Evolutionary conservation across 257 asterid species (phyloP), one percentile per base, ranked within the genome.

Genomic region (Nemophila menziesii): DNA sequence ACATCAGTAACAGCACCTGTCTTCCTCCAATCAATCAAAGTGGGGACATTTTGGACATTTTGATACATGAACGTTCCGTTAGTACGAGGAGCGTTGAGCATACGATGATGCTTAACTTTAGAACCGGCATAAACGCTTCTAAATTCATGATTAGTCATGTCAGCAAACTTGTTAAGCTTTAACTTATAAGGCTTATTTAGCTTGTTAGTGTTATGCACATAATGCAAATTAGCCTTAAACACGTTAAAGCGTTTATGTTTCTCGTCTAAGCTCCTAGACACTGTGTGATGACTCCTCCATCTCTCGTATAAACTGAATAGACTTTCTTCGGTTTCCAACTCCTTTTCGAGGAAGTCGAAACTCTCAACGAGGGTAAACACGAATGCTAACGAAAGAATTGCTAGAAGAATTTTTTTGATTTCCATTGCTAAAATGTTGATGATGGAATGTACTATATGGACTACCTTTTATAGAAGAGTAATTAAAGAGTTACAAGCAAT

Each of bases 141-240:
- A 61, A 86, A 86, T 60, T 86, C 96, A 43, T 86, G 90, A 86
- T 59, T 82, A 1, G 96, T 86, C 89, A 81, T 64, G 72, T 81
- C 93, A 2, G 81, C 92, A 34, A 73, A 86, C 73, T 85, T 85
- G 74, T 85, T 85, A 4, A 85, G 72, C 47, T 73, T 73, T 66
- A 85, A 46, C 68, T 85, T 85, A 49, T 81, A 85, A 8, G 93
- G 92, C 68, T 56, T 73, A 43, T 85, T 85, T 65, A 55, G 57
- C 69, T 81, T 73, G 77, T 85, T 85, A 62, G 73, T 47, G 16
- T 51, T 53, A 51, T 78, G 68, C 9, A 85, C 73, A 56, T 78
- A 65, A 17, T 56, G 67, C 16, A 71, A 82, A 44, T 85, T 80
- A 19, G 86, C 73, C 67, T 78, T 85, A 23, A 85, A 85, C 29